Conservation (phyloP, 352 stramenopile genomes). For the Pythium sp. region DNA sequence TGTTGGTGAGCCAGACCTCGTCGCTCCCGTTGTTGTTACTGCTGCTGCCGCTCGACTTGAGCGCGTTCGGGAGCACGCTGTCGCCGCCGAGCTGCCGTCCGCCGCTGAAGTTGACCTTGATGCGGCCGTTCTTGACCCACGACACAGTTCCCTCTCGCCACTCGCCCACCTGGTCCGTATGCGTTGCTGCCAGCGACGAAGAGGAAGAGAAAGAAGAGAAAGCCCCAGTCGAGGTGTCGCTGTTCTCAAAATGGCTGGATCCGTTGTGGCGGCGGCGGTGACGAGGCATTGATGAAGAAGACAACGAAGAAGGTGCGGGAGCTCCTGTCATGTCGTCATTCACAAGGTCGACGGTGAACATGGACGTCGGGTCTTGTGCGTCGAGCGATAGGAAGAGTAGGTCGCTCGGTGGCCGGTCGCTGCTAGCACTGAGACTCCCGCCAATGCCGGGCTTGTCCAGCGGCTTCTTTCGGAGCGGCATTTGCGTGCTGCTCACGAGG, state of each 20-base stretch:
- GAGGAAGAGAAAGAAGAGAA: background rate
- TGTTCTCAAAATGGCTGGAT: background rate
- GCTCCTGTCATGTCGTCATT: background rate
- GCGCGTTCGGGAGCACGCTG: background rate
- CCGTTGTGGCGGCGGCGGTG: background rate
- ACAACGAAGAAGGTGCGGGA: conserved; percentile 1
- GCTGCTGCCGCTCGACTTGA: background rate
- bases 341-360: conserved; percentile 36
- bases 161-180: conserved; percentile 22
- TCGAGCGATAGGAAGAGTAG: background rate
- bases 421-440: background rate
- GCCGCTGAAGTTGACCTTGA: conserved; percentile 58
- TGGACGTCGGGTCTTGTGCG: conserved; percentile 21
- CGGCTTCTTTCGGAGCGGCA: conserved; percentile 1
- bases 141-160: conserved; percentile 59
- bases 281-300: background rate
- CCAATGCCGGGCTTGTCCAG: background rate
- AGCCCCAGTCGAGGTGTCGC: too few relatives aligned
- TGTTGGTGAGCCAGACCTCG: conserved; percentile 44
- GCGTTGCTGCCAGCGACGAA: background rate
- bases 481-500: conserved; percentile 24
- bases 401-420: background rate
- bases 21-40: conserved; percentile 13
- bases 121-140: conserved; percentile 52
- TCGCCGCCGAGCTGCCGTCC: conserved; percentile 32